Conservation (phyloP, 192 early-diverging fungal genomes). For the Entrophospora sp. region DNA sequence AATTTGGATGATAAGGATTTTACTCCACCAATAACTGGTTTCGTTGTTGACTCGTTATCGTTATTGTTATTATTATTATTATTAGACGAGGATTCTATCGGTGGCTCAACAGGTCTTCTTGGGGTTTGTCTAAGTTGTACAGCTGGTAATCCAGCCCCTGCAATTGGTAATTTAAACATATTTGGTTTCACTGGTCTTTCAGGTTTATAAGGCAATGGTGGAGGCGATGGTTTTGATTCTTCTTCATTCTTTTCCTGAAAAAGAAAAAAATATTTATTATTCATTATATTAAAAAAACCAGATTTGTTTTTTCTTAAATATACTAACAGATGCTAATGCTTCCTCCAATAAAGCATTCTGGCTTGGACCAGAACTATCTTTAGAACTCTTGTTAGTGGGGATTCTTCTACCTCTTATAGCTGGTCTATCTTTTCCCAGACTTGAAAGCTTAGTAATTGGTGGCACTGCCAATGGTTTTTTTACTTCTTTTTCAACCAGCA, state of each 20-base stretch:
- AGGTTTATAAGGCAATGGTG: conserved; percentile 26
- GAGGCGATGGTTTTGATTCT: conserved; percentile 4
- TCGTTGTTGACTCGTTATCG: neutral
- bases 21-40: conserved; percentile 27
- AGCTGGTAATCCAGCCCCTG: conserved; percentile 17
- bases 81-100: neutral
- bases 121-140: no score
- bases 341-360: neutral
- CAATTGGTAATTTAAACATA: conserved; percentile 29
- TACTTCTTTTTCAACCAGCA: no score
- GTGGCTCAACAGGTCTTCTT: conserved; percentile 17
- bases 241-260: conserved; percentile 2
- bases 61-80: neutral
- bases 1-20: conserved; percentile 29
- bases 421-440: neutral
- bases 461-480: conserved; percentile 26
- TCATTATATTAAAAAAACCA: no score
- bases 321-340: neutral
- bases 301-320: no score
- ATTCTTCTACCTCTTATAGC: neutral
- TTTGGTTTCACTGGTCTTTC: conserved; percentile 32
- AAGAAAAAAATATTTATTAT: neutral
- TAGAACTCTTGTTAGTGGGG: neutral
- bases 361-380: neutral
- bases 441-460: conserved; percentile 20